These are phyloP conservation scores for Phytophthora syringae DNA, from an alignment of 352 stramenopile species.

Conservation along the genomic window DNA sequence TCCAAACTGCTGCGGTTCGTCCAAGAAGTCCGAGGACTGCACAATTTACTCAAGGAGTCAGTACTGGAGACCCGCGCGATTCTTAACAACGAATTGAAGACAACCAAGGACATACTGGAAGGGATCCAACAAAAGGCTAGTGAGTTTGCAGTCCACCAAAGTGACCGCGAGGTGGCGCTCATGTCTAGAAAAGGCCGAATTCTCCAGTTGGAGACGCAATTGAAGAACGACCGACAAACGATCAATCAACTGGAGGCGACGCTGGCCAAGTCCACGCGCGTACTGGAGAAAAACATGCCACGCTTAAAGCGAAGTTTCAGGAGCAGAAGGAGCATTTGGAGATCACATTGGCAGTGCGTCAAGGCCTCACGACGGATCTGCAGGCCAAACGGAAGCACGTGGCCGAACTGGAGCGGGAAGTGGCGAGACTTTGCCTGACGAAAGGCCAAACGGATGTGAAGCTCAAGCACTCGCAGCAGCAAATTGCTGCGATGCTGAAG, in stretches of 20 bases:
- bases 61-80: constrained; percentile 23
- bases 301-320: constrained; percentile 45
- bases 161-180: constrained; percentile 51
- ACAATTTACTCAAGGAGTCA: constrained; percentile 28
- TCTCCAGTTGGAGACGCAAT: constrained; percentile 58
- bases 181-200: constrained; percentile 57
- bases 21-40: constrained; percentile 27
- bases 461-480: constrained; percentile 49
- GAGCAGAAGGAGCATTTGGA: constrained; percentile 70
- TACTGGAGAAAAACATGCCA: constrained; percentile 42
- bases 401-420: constrained; percentile 41
- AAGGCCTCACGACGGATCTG: constrained; percentile 60
- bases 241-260: constrained; percentile 51
- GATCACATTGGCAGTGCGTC: constrained; percentile 61
- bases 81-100: constrained; percentile 35
- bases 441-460: constrained; percentile 38
- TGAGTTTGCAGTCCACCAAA: constrained; percentile 56
- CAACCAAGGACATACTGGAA: constrained; percentile 37
- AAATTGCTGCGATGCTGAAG: constrained; percentile 66
- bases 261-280: constrained; percentile 44
- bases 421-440: constrained; percentile 19
- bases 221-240: constrained; percentile 59
- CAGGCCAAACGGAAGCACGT: constrained; percentile 59
- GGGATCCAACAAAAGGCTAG: constrained; percentile 46
- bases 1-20: constrained; percentile 22